A percentile compares a stretch with the other conserved stretches of the same genome.
These are phyloP conservation scores for Avena insularis DNA, from an alignment of 176 grass and related monocot species.

Conservation along the genomic window DNA sequence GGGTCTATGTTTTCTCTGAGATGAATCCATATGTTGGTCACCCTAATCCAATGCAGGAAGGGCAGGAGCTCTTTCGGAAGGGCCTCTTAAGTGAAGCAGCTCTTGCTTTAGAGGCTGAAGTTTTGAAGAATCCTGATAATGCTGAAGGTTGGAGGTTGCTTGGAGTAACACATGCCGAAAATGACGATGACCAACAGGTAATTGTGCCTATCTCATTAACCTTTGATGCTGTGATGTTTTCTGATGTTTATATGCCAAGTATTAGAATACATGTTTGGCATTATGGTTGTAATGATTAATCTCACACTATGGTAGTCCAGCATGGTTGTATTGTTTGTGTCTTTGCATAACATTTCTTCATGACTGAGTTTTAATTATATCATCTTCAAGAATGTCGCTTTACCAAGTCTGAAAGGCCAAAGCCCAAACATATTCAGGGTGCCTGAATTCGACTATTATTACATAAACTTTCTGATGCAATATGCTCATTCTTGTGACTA, in stretches of 20 bases:
- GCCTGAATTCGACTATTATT: slow-evolving; percentile 24
- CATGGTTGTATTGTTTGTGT: slow-evolving; percentile 31
- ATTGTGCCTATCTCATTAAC: slow-evolving; percentile 29
- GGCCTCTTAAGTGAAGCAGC: slow-evolving; percentile 99
- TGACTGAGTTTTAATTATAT: slow-evolving; percentile 9
- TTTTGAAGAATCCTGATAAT: slow-evolving; percentile 97
- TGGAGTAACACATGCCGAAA: slow-evolving; percentile 96
- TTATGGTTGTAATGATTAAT: not conserved
- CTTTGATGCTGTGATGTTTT: not conserved
- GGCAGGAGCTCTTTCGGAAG: slow-evolving; percentile 92
- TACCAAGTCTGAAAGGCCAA: slow-evolving; percentile 25
- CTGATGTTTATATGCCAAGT: slow-evolving; percentile 33
- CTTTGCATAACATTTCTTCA: slow-evolving; percentile 22
- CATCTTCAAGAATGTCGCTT: not conserved
- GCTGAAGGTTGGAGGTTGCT: slow-evolving; percentile 97
- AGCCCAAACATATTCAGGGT: not conserved
- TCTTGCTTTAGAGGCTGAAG: slow-evolving; percentile 98
- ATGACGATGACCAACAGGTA: slow-evolving; percentile 99
- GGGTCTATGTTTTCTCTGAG: slow-evolving; percentile 88
- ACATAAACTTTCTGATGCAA: slow-evolving; percentile 1
- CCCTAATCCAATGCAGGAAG: slow-evolving; percentile 97
- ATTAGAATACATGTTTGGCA: slow-evolving; percentile 18
- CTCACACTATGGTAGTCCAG: not conserved
- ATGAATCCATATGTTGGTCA: slow-evolving; percentile 98
- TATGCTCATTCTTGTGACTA: slow-evolving; percentile 39